These are phyloP conservation scores for Blepharisma japonicum DNA, from an alignment of 73 alveolate genomes.

Conservation along the genomic window DNA sequence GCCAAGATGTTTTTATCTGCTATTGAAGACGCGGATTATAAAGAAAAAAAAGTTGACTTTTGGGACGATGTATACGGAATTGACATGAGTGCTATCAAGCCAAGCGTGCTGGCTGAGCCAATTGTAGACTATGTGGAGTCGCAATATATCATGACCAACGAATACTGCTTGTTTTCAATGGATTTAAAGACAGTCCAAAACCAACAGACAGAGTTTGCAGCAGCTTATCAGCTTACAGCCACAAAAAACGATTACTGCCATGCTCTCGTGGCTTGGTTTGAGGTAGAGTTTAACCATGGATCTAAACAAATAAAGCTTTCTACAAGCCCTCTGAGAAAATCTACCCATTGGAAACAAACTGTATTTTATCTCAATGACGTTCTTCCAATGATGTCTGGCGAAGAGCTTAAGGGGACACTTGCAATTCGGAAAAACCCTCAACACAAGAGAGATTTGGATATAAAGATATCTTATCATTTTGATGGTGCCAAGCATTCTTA, in stretches of 20 bases:
- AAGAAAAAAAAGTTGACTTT: constrained; percentile 68
- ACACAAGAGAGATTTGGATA: constrained; percentile 84
- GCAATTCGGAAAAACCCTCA: constrained; percentile 76
- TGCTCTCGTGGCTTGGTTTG: constrained; percentile 94
- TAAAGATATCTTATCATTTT: constrained; percentile 69
- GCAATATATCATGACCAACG: constrained; percentile 29
- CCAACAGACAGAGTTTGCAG: constrained; percentile 69
- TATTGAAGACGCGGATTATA: constrained; percentile 89
- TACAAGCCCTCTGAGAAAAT: constrained; percentile 80
- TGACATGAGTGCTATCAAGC: constrained; percentile 65
- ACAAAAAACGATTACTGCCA: constrained; percentile 69
- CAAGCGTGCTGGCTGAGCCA: constrained; percentile 46
- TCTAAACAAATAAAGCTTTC: constrained; percentile 69
- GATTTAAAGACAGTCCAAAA: constrained; percentile 67
- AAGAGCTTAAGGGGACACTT: constrained; percentile 77
- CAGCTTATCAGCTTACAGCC: constrained; percentile 55
- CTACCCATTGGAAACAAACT: constrained; percentile 96
- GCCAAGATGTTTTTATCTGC: constrained; percentile 77
- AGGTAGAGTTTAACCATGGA: constrained; percentile 69
- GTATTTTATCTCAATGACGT: constrained; percentile 83
- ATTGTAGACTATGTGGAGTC: constrained; percentile 38
- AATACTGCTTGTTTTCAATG: constrained; percentile 55
- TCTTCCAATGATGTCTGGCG: constrained; percentile 71
- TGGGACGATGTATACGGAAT: constrained; percentile 94
- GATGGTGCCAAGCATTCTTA: constrained; percentile 1